phyloP scores from a whole-genome alignment of 2,329 filamentous ascomycete genomes.

The Kalaharituber pfeilii region DNA sequence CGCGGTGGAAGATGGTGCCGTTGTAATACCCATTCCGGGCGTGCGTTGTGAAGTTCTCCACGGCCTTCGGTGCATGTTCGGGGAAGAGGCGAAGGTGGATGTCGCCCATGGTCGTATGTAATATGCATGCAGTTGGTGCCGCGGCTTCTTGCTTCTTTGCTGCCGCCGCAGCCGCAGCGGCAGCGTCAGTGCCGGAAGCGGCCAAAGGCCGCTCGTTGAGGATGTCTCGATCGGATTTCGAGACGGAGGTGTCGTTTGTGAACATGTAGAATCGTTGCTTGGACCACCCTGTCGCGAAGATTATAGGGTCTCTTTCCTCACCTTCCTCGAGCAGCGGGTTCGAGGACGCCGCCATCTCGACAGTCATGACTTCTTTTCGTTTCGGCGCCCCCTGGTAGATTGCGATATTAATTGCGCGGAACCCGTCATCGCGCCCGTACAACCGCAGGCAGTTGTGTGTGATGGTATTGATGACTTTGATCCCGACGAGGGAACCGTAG shows the following conservation, averaged over 20 bases:
- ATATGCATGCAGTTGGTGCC: slow-evolving; percentile 51
- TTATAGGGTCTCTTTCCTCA: slow-evolving; percentile 74
- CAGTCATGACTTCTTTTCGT: slow-evolving; percentile 80
- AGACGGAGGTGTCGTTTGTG: slow-evolving; percentile 56
- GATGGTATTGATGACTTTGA: slow-evolving; percentile 90
- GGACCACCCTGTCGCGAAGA: slow-evolving; percentile 64
- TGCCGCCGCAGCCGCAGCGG: not conserved
- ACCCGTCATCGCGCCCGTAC: slow-evolving; percentile 76
- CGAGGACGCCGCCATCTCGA: slow-evolving; percentile 89
- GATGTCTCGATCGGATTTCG: slow-evolving; percentile 70
- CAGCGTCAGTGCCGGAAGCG: not conserved
- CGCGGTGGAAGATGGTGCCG: slow-evolving; percentile 88
- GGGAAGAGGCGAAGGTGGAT: slow-evolving; percentile 88
- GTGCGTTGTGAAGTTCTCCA: slow-evolving; percentile 95
- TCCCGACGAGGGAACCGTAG: slow-evolving; percentile 78
- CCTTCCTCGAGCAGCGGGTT: slow-evolving; percentile 89
- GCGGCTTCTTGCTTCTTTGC: slow-evolving; percentile 36
- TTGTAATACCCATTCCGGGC: slow-evolving; percentile 87
- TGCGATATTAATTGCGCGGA: slow-evolving; percentile 64
- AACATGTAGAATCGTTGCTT: slow-evolving; percentile 98
- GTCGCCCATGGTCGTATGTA: slow-evolving; percentile 89
- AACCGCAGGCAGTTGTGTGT: slow-evolving; percentile 84
- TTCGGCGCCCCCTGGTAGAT: slow-evolving; percentile 91
- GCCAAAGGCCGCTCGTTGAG: slow-evolving; percentile 78
- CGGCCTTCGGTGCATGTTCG: slow-evolving; percentile 77